Evolutionary conservation across 2,329 filamentous ascomycete genomes (phyloP).

Genomic region (Cryphonectria naterciae): DNA sequence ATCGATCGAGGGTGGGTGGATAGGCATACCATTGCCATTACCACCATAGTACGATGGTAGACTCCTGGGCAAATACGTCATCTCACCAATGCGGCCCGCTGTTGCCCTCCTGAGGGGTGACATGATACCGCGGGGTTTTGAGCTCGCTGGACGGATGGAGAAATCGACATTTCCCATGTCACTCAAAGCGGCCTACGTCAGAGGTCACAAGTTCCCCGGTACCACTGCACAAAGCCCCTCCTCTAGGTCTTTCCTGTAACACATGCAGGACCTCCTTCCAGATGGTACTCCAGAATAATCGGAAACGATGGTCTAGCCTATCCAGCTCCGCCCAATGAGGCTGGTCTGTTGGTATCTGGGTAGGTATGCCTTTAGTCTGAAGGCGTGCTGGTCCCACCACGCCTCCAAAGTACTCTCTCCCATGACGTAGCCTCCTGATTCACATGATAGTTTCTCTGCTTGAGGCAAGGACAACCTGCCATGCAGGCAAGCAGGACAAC

Average conservation of each 20-base stretch:
- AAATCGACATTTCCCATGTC: neutral
- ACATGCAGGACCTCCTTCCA: neutral
- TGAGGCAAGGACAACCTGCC: slow-evolving; percentile 4
- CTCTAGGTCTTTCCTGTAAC: neutral
- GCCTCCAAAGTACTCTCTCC: neutral
- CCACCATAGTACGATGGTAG: neutral
- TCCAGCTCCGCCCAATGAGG: neutral
- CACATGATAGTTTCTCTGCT: slow-evolving; percentile 7
- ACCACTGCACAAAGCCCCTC: neutral
- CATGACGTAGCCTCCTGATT: slow-evolving; percentile 12
- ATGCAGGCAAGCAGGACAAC: neutral
- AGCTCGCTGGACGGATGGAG: neutral
- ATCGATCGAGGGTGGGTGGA: neutral
- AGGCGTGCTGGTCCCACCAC: slow-evolving; percentile 6
- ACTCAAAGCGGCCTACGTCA: neutral
- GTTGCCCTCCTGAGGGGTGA: neutral
- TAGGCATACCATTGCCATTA: neutral
- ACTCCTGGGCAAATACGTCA: neutral
- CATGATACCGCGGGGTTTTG: neutral
- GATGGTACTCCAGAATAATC: neutral
- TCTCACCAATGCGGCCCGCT: neutral
- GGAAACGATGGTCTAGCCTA: slow-evolving; percentile 11
- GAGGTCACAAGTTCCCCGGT: neutral
- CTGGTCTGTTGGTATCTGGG: neutral
- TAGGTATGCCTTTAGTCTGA: neutral